Conservation (phyloP, 2,329 filamentous ascomycete genomes). For the Aspergillus pseudotamarii region DNA sequence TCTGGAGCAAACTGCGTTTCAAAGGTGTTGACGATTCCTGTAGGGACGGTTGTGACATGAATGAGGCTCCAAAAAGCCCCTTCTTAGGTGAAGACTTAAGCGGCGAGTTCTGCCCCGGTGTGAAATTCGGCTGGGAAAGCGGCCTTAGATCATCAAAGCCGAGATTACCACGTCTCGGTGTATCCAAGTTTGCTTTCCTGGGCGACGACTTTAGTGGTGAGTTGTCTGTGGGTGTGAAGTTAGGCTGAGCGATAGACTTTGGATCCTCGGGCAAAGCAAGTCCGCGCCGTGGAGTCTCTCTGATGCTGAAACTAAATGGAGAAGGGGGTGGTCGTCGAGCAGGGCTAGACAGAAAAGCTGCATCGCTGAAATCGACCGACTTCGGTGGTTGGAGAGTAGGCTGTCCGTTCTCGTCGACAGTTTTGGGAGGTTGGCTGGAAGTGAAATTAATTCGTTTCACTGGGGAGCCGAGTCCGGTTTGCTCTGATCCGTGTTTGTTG, state of each 20-base stretch:
- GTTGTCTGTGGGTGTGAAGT: slow-evolving; percentile 33
- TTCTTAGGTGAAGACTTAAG: slow-evolving; percentile 27
- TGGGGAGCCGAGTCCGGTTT: slow-evolving; percentile 36
- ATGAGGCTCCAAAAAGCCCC: slow-evolving; percentile 38
- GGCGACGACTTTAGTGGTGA: slow-evolving; percentile 49
- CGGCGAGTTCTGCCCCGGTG: slow-evolving; percentile 20
- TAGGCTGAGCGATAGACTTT: slow-evolving; percentile 24
- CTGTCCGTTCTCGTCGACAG: slow-evolving; percentile 38
- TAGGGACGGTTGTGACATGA: slow-evolving; percentile 34
- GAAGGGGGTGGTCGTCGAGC: slow-evolving; percentile 48
- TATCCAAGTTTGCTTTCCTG: slow-evolving; percentile 36
- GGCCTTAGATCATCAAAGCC: slow-evolving; percentile 9
- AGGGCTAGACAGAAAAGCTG: slow-evolving; percentile 46
- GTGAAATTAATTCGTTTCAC: slow-evolving; percentile 38
- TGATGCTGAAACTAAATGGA: slow-evolving; percentile 46
- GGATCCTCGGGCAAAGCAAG: slow-evolving; percentile 27
- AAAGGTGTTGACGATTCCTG: slow-evolving; percentile 39
- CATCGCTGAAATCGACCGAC: slow-evolving; percentile 35
- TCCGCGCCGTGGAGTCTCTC: slow-evolving; percentile 43
- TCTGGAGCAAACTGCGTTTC: slow-evolving; percentile 43
- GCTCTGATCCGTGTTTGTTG: slow-evolving; percentile 30
- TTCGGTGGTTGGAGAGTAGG: slow-evolving; percentile 31
- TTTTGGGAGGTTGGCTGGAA: slow-evolving; percentile 26
- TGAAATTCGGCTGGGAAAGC: slow-evolving; percentile 23
- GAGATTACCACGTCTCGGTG: slow-evolving; percentile 19